Percentiles rank a stretch among this genome's conserved stretches.
phyloP scores from a whole-genome alignment of 352 stramenopile species.

The Pythium dissotocum region DNA sequence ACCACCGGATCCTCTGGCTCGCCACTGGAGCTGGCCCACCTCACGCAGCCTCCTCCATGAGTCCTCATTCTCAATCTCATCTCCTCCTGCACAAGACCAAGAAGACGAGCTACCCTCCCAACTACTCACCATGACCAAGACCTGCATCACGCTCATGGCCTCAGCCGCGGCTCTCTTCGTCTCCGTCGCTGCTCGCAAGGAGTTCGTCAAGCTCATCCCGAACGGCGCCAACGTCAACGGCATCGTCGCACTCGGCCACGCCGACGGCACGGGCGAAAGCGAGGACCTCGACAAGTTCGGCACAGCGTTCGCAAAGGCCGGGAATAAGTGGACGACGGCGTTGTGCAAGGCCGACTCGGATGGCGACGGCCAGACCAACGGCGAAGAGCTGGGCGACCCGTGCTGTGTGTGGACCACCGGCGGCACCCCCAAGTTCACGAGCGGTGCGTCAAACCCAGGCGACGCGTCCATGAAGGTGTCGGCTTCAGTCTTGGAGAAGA shows the following conservation, averaged over 20 bases:
- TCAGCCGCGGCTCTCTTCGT: neutral
- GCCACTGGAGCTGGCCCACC: no score
- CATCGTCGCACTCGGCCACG: slow-evolving; percentile 28
- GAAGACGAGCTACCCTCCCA: neutral
- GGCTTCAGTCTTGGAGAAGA: slow-evolving; percentile 9
- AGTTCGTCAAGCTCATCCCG: slow-evolving; percentile 24
- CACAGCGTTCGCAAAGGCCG: slow-evolving; percentile 27
- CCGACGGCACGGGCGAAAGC: slow-evolving; percentile 6
- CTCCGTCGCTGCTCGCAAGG: neutral
- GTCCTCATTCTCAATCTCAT: neutral
- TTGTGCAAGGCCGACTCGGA: slow-evolving; percentile 41
- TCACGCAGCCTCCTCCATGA: no score
- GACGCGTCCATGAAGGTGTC: slow-evolving; percentile 15
- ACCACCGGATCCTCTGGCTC: no score
- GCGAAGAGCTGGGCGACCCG: no score
- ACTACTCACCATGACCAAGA: neutral
- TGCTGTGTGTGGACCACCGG: slow-evolving; percentile 31
- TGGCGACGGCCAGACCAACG: no score
- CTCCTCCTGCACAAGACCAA: neutral
- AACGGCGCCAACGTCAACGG: slow-evolving; percentile 31
- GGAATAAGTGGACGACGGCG: slow-evolving; percentile 30
- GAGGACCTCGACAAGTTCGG: slow-evolving; percentile 37
- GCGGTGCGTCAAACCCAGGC: slow-evolving; percentile 24
- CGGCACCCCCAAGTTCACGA: slow-evolving; percentile 13
- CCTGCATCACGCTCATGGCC: neutral